These are phyloP conservation scores for Pseudopyrenochaeta lycopersici DNA, from an alignment of 2,329 filamentous ascomycete species.

Conservation along the genomic window DNA sequence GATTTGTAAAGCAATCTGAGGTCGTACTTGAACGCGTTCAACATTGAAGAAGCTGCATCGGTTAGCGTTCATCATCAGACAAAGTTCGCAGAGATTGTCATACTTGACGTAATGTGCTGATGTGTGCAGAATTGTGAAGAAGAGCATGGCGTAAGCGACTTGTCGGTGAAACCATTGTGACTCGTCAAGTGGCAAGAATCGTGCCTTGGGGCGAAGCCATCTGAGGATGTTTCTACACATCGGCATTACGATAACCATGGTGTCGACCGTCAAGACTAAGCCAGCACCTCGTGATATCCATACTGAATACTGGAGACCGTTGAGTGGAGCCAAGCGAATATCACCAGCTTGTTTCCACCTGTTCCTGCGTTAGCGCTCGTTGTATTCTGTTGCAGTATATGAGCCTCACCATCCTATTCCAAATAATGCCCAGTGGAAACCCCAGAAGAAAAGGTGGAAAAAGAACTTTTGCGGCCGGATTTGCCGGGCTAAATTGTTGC, in stretches of 20 bases:
- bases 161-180: slow-evolving; percentile 97
- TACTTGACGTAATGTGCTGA: slow-evolving; percentile 92
- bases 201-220: slow-evolving; percentile 83
- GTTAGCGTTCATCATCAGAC: slow-evolving; percentile 15
- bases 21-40: slow-evolving; percentile 82
- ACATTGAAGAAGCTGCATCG: slow-evolving; percentile 88
- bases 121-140: slow-evolving; percentile 83
- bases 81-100: slow-evolving; percentile 39
- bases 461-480: slow-evolving; percentile 75
- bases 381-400: slow-evolving; percentile 23
- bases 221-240: slow-evolving; percentile 93
- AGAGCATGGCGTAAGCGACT: slow-evolving; percentile 84
- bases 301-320: slow-evolving; percentile 84
- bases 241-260: slow-evolving; percentile 86
- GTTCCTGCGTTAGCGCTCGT: slow-evolving; percentile 9
- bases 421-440: slow-evolving; percentile 80
- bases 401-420: slow-evolving; percentile 79
- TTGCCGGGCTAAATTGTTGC: slow-evolving; percentile 31
- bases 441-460: slow-evolving; percentile 86
- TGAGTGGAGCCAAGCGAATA: slow-evolving; percentile 75
- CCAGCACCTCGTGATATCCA: slow-evolving; percentile 97
- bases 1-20: slow-evolving; percentile 83
- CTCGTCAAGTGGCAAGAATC: slow-evolving; percentile 93
- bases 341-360: slow-evolving; percentile 84
- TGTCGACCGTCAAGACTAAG: slow-evolving; percentile 83